A percentile compares a stretch with the other conserved stretches of the same genome.
These are phyloP conservation scores for Sanghuangporus baumii DNA, from an alignment of 1,284 basidiomycete species.

Conservation along the genomic window DNA sequence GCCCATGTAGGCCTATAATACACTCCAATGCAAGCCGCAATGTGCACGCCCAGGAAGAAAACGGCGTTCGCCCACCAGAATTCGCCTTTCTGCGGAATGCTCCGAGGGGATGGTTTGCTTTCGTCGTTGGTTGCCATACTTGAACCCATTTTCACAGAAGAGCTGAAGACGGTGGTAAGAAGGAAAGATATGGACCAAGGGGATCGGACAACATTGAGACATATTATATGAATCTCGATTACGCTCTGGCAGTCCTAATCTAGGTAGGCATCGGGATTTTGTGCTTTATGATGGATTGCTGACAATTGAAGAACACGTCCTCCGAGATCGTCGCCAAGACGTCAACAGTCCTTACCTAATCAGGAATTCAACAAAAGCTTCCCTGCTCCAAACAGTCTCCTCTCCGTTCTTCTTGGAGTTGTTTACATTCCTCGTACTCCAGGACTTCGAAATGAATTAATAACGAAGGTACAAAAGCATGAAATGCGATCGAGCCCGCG, in stretches of 20 bases:
- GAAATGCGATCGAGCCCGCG: no score
- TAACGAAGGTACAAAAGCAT: no score
- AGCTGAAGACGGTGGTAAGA: background rate
- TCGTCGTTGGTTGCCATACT: background rate
- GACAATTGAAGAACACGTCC: conserved; percentile 1
- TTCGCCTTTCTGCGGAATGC: conserved; percentile 16
- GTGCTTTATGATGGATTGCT: background rate
- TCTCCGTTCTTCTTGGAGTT: no score
- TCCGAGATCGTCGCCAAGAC: background rate
- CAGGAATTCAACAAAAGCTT: background rate
- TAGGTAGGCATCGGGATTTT: background rate
- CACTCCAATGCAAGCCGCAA: conserved; percentile 52
- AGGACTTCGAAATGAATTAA: background rate
- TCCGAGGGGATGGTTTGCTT: background rate
- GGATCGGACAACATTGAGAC: background rate
- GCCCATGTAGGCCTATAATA: conserved; percentile 43
- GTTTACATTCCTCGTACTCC: background rate
- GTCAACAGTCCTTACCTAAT: background rate
- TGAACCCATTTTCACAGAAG: background rate
- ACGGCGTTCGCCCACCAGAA: conserved; percentile 68
- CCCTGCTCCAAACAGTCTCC: no score
- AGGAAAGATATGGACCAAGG: background rate
- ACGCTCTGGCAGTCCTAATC: background rate
- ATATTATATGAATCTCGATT: background rate
- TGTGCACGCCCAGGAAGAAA: conserved; percentile 62